Conservation (phyloP, 2,329 filamentous ascomycete species). For the Colletotrichum salicis region DNA sequence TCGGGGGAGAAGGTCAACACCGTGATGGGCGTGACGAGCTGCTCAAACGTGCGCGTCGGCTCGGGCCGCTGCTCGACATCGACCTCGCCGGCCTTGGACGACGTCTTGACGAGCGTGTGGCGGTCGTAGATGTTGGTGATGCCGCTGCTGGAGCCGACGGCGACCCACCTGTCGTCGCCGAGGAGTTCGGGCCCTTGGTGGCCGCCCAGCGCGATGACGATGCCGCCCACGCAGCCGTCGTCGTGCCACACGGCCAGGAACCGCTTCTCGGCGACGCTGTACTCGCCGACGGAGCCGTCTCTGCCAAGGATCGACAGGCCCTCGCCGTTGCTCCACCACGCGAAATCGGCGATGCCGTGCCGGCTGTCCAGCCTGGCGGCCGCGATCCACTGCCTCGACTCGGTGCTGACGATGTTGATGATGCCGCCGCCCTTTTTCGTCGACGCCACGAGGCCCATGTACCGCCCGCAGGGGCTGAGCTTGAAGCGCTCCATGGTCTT, state of each 20-base stretch:
- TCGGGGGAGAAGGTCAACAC: slow-evolving; percentile 85
- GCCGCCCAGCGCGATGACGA: slow-evolving; percentile 82
- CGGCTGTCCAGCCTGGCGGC: slow-evolving; percentile 84
- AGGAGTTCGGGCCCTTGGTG: slow-evolving; percentile 68
- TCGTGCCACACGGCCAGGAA: slow-evolving; percentile 89
- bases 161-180: slow-evolving; percentile 89
- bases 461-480: slow-evolving; percentile 84
- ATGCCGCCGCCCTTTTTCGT: slow-evolving; percentile 87
- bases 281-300: slow-evolving; percentile 92
- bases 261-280: slow-evolving; percentile 73
- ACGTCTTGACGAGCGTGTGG: slow-evolving; percentile 62
- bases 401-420: slow-evolving; percentile 84
- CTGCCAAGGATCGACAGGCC: slow-evolving; percentile 86
- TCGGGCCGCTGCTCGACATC: slow-evolving; percentile 74
- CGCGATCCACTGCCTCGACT: slow-evolving; percentile 87
- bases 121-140: slow-evolving; percentile 96
- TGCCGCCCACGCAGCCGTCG: slow-evolving; percentile 87
- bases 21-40: slow-evolving; percentile 87
- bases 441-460: slow-evolving; percentile 85
- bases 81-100: slow-evolving; percentile 47
- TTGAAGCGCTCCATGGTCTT: slow-evolving; percentile 92
- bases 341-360: slow-evolving; percentile 88
- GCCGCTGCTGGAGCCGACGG: slow-evolving; percentile 85
- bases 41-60: slow-evolving; percentile 80
- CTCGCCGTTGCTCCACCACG: slow-evolving; percentile 88